A percentile compares a stretch with the other conserved stretches of the same genome.
Conservation (phyloP, 2,329 filamentous ascomycete species). For the Akanthomyces lecanii region DNA sequence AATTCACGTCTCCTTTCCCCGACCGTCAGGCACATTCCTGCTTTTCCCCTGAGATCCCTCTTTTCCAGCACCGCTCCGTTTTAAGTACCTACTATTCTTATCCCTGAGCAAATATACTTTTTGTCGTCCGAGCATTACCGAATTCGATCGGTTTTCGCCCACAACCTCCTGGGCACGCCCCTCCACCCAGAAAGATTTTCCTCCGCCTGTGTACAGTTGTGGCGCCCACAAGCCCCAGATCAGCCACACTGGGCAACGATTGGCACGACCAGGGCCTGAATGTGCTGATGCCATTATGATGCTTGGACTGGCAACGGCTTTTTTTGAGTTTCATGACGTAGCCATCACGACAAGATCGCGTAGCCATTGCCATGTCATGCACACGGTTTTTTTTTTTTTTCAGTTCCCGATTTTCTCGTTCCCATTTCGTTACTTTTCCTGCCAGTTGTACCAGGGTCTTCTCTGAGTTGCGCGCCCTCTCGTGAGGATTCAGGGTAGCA, state of each 20-base stretch:
- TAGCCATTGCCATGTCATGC: not conserved
- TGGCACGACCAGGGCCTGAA: not conserved
- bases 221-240: constrained; percentile 3
- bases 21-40: no score
- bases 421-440: no score
- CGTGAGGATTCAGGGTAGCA: not conserved
- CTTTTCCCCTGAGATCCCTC: not conserved
- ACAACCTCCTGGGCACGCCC: not conserved
- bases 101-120: not conserved
- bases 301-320: constrained; percentile 7
- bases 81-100: not conserved
- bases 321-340: constrained; percentile 12
- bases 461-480: no score
- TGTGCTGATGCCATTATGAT: constrained; percentile 16
- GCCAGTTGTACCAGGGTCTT: no score
- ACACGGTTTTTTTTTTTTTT: not conserved
- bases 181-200: not conserved
- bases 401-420: not conserved
- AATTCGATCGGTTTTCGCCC: not conserved
- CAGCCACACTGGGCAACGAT: constrained; percentile 15
- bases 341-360: constrained; percentile 6
- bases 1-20: no score
- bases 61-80: not conserved
- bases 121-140: not conserved
- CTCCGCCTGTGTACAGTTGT: not conserved